These are phyloP conservation scores for Gonapodya prolifera DNA, from an alignment of 192 early-diverging fungal species.

Conservation along the genomic window DNA sequence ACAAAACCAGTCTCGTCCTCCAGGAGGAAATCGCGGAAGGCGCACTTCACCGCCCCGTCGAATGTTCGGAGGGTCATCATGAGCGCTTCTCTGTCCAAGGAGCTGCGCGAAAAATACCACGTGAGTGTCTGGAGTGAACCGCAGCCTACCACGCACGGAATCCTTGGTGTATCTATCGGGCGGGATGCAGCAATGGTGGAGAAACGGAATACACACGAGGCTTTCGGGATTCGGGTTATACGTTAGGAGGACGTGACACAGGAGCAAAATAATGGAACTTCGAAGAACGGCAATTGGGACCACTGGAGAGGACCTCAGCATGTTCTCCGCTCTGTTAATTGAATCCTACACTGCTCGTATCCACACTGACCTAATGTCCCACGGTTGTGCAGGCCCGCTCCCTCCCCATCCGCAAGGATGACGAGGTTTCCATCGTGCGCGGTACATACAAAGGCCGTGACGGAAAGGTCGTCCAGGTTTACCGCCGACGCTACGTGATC, in stretches of 20 bases:
- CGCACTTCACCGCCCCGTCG: conserved; percentile 97
- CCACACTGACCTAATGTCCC: no score
- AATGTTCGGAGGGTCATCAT: conserved; percentile 90
- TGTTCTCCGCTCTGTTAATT: no score
- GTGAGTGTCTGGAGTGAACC: conserved; percentile 38
- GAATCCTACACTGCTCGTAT: no score
- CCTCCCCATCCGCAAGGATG: conserved; percentile 93
- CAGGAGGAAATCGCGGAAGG: conserved; percentile 88
- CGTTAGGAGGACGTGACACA: no score
- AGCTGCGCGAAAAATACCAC: conserved; percentile 91
- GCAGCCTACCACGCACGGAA: background rate
- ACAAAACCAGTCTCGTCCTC: conserved; percentile 62
- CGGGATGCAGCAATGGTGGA: no score
- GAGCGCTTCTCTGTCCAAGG: conserved; percentile 94
- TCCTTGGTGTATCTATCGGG: background rate
- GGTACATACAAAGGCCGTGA: conserved; percentile 94
- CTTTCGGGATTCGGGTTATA: no score
- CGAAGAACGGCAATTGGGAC: no score
- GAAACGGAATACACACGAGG: no score
- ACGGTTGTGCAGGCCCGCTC: conserved; percentile 74
- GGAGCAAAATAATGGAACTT: no score
- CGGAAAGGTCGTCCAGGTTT: conserved; percentile 91
- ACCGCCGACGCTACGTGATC: conserved; percentile 99
- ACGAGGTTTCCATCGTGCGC: conserved; percentile 92
- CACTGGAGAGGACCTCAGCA: no score